Percentiles rank a stretch among this genome's conserved stretches.
These are phyloP conservation scores for Coriolopsis trogii DNA, from an alignment of 1,284 basidiomycete genomes.

Conservation along the genomic window DNA sequence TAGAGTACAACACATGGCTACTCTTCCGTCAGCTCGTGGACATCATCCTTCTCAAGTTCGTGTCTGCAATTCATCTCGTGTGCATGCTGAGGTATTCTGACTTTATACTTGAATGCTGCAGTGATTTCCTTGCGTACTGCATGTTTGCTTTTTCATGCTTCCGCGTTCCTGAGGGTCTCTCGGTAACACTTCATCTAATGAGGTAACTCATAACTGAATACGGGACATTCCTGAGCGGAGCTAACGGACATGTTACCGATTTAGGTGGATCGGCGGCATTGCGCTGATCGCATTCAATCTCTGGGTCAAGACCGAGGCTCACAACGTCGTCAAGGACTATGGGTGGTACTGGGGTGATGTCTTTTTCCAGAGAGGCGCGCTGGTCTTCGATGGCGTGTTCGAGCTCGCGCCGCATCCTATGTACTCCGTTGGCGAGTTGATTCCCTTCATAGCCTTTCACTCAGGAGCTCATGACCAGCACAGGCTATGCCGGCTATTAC, in stretches of 20 bases:
- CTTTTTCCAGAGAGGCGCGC: constrained; percentile 89
- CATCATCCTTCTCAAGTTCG: constrained; percentile 92
- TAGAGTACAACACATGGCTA: constrained; percentile 93
- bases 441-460: not conserved
- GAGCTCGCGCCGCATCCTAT: constrained; percentile 91
- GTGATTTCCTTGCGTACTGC: constrained; percentile 94
- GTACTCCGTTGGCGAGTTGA: constrained; percentile 86
- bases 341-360: constrained; percentile 99
- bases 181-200: constrained; percentile 73
- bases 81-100: not conserved
- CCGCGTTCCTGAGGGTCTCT: constrained; percentile 80
- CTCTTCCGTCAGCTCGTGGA: constrained; percentile 92
- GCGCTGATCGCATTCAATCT: constrained; percentile 92
- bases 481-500: constrained; percentile 95
- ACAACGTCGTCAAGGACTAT: constrained; percentile 92
- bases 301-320: constrained; percentile 98
- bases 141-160: constrained; percentile 94
- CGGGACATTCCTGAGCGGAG: not conserved
- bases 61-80: constrained; percentile 21
- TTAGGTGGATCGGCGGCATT: constrained; percentile 86
- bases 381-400: constrained; percentile 98
- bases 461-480: not conserved
- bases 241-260: constrained; percentile 6
- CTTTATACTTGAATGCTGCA: constrained; percentile 32
- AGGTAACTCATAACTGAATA: constrained; percentile 47